Evolutionary conservation across 2,329 filamentous ascomycete species (phyloP), one percentile per base, ranked within the genome.

Genomic region (Scedosporium aurantiacum): DNA sequence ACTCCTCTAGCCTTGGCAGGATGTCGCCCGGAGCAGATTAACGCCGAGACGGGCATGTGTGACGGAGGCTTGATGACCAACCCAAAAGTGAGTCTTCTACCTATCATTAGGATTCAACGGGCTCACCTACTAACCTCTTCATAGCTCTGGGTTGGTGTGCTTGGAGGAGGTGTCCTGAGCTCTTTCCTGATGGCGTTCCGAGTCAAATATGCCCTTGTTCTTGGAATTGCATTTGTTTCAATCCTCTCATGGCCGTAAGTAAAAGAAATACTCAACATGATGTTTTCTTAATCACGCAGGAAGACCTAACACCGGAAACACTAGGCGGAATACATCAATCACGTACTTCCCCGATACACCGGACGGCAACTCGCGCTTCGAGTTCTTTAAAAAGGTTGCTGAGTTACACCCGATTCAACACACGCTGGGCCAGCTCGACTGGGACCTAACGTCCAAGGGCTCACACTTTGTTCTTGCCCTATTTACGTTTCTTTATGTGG

Each of bases 401-500:
- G 79, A 82, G 1, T 91, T 90, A 75, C 86, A 88, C 63, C 87
- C 88, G 0, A 89, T 91, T 67, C 67, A 81, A 63, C 78, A 80
- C 61, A 83, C 82, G 0, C 75, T 91, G 27, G 82, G 77, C 47
- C 83, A 81, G 2, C 83, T 89, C 63, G 78, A 89, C 64, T 91
- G 87, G 87, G 75, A 84, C 57, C 74, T 91, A 10, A 67, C 70
- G 4, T 73, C 75, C 8, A 77, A 80, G 40, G 79, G 79, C 5
- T 79, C 79, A 0, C 83, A 89, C 65, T 90, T 90, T 68, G 82
- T 81, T 16, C 37, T 65, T 4, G 63, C 64, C 5, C 84, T 95
- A 65, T 86, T 95, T 72, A 95, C 91, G 2, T 95, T 96, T 75
- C 79, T 95, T 23, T 95, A 96, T 68, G 90, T 95, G 65, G 91